These are phyloP conservation scores for Jatropha curcas DNA, from an alignment of 345 rosid genomes.

Conservation along the genomic window DNA sequence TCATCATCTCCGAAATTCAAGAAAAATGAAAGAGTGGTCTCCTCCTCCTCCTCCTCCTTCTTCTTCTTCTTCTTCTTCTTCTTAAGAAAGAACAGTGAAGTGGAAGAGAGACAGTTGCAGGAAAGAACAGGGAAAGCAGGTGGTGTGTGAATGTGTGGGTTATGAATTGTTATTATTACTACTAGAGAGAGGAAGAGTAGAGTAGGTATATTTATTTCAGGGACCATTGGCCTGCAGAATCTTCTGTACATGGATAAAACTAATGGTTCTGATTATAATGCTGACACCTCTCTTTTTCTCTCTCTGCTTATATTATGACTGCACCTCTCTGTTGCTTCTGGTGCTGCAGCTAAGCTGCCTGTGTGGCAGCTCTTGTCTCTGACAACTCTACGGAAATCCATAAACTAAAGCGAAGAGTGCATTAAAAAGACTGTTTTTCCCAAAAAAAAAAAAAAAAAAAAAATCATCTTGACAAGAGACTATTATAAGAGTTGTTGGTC, in stretches of 20 bases:
- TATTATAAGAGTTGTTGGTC: slow-evolving; percentile 23
- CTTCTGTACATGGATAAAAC: slow-evolving; percentile 58
- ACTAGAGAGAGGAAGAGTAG: slow-evolving; percentile 21
- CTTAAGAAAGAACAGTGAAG: neutral
- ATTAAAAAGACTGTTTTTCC: slow-evolving; percentile 32
- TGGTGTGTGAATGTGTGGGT: neutral
- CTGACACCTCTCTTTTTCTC: slow-evolving; percentile 27
- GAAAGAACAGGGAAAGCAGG: slow-evolving; percentile 9
- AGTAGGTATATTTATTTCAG: slow-evolving; percentile 64
- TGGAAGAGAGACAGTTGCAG: slow-evolving; percentile 10
- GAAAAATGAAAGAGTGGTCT: neutral
- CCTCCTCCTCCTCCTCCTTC: no score
- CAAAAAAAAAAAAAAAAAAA: slow-evolving; percentile 9
- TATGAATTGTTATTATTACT: neutral
- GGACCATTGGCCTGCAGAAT: slow-evolving; percentile 72
- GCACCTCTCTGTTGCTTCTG: slow-evolving; percentile 46
- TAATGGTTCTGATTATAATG: slow-evolving; percentile 59
- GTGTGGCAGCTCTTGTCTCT: slow-evolving; percentile 67
- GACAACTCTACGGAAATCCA: slow-evolving; percentile 74
- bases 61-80: no score
- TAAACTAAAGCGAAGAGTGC: slow-evolving; percentile 44
- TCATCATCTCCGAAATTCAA: slow-evolving; percentile 24
- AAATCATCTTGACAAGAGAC: neutral
- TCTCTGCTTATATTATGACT: slow-evolving; percentile 44
- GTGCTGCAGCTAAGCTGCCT: slow-evolving; percentile 45